Evolutionary conservation across 139 green algal species (phyloP).

Genomic region (Tetratostichococcus sp.): DNA sequence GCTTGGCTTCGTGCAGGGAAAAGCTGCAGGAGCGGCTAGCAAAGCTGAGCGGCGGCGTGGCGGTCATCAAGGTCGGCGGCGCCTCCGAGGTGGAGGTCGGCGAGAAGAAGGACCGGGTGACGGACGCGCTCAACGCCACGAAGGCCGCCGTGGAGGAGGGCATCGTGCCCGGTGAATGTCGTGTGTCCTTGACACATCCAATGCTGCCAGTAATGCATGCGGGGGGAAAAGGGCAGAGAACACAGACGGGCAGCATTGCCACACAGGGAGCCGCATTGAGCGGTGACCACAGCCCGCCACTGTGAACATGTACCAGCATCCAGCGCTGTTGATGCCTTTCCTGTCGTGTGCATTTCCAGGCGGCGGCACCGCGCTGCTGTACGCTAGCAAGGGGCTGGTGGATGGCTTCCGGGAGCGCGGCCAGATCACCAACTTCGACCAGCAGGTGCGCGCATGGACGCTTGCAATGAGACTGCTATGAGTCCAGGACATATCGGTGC

Average conservation of each 20-base stretch:
- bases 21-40: no score
- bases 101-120: slow-evolving; percentile 98
- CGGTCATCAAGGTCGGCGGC: slow-evolving; percentile 52
- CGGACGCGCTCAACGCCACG: slow-evolving; percentile 97
- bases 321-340: no score
- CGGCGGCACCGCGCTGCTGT: slow-evolving; percentile 85
- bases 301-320: no score
- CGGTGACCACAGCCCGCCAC: no score
- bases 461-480: no score
- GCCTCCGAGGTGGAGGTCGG: slow-evolving; percentile 83
- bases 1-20: no score
- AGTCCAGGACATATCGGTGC: no score
- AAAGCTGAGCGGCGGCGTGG: no score
- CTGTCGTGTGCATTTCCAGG: slow-evolving; percentile 32
- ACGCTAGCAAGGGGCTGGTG: slow-evolving; percentile 75
- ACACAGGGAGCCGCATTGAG: no score
- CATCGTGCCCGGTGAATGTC: slow-evolving; percentile 79
- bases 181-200: slow-evolving; percentile 25
- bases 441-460: slow-evolving; percentile 54
- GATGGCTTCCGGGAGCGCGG: slow-evolving; percentile 54
- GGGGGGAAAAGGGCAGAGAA: no score
- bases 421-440: slow-evolving; percentile 91
- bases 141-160: slow-evolving; percentile 99
- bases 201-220: no score
- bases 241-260: no score